Conservation (phyloP, 495 filamentous ascomycete species). For the Xylaria nigripes region DNA sequence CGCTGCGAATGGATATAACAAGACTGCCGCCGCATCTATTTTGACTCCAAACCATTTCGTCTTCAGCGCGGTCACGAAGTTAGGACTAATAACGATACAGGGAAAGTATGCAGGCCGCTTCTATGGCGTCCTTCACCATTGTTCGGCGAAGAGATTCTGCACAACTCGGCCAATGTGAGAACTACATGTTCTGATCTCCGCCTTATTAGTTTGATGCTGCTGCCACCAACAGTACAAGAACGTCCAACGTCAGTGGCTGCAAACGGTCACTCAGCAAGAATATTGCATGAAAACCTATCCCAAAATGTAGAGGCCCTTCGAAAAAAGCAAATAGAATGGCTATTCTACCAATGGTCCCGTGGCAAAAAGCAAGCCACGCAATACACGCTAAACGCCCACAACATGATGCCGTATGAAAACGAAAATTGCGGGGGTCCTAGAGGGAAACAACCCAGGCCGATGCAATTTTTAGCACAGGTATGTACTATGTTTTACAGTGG, state of each 20-base stretch:
- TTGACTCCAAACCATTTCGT: background rate
- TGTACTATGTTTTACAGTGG: conserved; percentile 32
- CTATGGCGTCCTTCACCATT: background rate
- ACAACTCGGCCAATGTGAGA: no score
- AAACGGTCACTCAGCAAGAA: conserved; percentile 9
- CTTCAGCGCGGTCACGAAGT: no score
- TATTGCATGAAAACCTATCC: conserved; percentile 9
- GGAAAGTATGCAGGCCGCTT: background rate
- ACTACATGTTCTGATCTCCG: no score
- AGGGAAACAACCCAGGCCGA: conserved; percentile 4
- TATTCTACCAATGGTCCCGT: background rate
- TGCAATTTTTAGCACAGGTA: conserved; percentile 14
- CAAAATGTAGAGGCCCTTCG: background rate
- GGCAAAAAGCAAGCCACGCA: conserved; percentile 8
- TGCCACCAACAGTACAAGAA: conserved; percentile 20
- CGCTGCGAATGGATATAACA: background rate
- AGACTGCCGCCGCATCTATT: background rate
- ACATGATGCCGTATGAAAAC: conserved; percentile 6
- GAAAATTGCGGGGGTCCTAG: background rate
- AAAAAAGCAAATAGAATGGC: background rate
- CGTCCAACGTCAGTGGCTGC: conserved; percentile 12
- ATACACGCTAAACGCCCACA: conserved; percentile 9
- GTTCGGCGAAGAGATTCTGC: no score
- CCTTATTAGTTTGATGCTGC: no score
- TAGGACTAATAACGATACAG: background rate